A percentile compares a stretch with the other conserved stretches of the same genome.
Evolutionary conservation across 208 protist species (phyloP).

Genomic region (Leishmania aethiopica): DNA sequence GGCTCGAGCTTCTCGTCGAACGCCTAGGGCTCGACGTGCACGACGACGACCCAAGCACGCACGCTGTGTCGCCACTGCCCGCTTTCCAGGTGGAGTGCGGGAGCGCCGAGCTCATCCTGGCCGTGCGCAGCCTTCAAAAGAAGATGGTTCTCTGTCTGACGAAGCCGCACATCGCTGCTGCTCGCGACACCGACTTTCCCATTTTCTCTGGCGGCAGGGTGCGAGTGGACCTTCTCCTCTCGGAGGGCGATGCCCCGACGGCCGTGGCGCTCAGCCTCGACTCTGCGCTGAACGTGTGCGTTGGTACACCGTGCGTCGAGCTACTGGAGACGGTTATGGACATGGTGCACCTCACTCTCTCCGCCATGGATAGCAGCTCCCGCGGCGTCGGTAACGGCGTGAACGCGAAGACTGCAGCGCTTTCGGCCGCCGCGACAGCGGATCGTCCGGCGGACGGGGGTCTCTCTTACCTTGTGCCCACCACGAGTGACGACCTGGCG

Average conservation of each 20-base stretch:
- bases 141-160: slow-evolving; percentile 56
- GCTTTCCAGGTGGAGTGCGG: slow-evolving; percentile 65
- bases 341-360: slow-evolving; percentile 68
- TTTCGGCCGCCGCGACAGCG: not conserved
- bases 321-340: slow-evolving; percentile 82
- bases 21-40: slow-evolving; percentile 68
- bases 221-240: slow-evolving; percentile 43
- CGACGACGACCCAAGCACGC: slow-evolving; percentile 60
- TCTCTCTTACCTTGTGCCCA: not conserved
- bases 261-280: slow-evolving; percentile 47
- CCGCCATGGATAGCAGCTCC: slow-evolving; percentile 26
- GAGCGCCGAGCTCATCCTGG: slow-evolving; percentile 58
- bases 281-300: slow-evolving; percentile 39
- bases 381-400: not conserved
- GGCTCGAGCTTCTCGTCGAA: slow-evolving; percentile 66
- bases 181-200: slow-evolving; percentile 37
- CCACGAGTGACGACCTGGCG: not conserved
- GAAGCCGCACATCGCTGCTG: slow-evolving; percentile 51
- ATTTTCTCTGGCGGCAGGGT: slow-evolving; percentile 54
- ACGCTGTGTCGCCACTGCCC: slow-evolving; percentile 28
- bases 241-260: slow-evolving; percentile 33
- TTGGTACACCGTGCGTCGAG: slow-evolving; percentile 82
- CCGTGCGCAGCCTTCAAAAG: slow-evolving; percentile 47
- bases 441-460: not conserved
- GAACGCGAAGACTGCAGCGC: not conserved